Evolutionary conservation across 108 stramenopile species (phyloP), one percentile per base, ranked within the genome.

Genomic region (Craspedostauros australis): DNA sequence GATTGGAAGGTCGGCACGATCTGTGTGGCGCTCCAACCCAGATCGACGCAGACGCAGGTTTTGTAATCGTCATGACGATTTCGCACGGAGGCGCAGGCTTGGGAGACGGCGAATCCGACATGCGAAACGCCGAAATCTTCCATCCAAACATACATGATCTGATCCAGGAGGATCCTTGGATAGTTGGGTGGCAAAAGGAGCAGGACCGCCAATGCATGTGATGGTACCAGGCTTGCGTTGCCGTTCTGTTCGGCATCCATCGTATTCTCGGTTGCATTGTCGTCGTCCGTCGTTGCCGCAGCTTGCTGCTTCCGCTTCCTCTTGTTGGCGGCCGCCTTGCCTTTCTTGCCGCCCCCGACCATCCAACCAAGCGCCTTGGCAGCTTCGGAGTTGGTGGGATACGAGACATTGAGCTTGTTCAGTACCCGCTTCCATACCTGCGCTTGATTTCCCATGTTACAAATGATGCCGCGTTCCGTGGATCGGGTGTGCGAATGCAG

Each of bases 21-120:
- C 48, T 90, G 79, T 14, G 86, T 90, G 25, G 93, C 89, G 0
- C 84, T 86, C 72, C 88, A 95, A 12, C 96, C 96, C 6, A 80
- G 62, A 74, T 97, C 96, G 19, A 97, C 88, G 3, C 92, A 80
- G 51, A 84, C 74, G 46, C 88, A 85, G 5, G 84, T 84, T n/a
- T 68, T 22, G 16, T 60, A 34, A n/a, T 50, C 20, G 26, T 44
- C 23, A 12, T 12, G 24, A 8, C 50, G 33, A 15, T 51, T 23
- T 16, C 46, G 21, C 1, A n/a, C n/a, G 25, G 39, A 49, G 11
- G 62, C 67, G 30, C 42, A 59, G 8, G 49, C 29, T 8, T 56
- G n/a, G 4, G 75, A 70, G 9, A 49, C 43, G 23, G 41, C 64
- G 42, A 78, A 49, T 44, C 73, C 78, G 1, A 80, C 70, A 48